Percentiles rank a stretch among this genome's conserved stretches.
These are phyloP conservation scores for Crucihimalaya himalaica DNA, from an alignment of 345 rosid genomes.

Conservation along the genomic window DNA sequence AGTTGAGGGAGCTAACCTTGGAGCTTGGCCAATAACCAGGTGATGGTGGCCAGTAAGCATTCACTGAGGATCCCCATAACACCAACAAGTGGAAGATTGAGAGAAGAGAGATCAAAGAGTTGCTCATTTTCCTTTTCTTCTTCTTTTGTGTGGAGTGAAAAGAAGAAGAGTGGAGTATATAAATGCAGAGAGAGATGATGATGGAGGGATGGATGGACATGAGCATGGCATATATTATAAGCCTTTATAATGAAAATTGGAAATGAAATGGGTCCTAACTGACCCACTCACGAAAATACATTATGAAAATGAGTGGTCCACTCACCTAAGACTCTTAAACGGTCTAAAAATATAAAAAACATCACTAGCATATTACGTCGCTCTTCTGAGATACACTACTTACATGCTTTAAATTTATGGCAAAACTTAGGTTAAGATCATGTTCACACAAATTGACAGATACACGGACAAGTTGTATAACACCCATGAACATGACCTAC, in stretches of 20 bases:
- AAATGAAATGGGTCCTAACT: conserved; percentile 33
- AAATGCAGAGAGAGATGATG: conserved; percentile 43
- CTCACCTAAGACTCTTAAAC: conserved; percentile 41
- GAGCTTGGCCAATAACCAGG: conserved; percentile 97
- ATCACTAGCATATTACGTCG: conserved; percentile 31
- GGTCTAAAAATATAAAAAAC: conserved; percentile 34
- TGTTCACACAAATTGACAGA: conserved; percentile 32
- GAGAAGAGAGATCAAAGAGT: conserved; percentile 31
- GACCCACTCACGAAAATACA: conserved; percentile 42
- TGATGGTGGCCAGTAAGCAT: conserved; percentile 75
- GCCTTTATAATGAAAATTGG: conserved; percentile 37
- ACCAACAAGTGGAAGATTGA: conserved; percentile 42
- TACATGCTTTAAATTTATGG: conserved; percentile 22
- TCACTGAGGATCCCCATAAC: conserved; percentile 42
- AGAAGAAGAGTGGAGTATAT: conserved; percentile 42
- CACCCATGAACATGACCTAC: conserved; percentile 15
- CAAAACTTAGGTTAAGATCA: conserved; percentile 33
- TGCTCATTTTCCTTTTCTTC: conserved; percentile 27
- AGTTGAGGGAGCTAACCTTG: conserved; percentile 66
- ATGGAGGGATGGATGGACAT: conserved; percentile 37
- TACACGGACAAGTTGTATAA: conserved; percentile 15
- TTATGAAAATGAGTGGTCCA: conserved; percentile 40
- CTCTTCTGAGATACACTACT: conserved; percentile 12
- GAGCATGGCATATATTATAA: conserved; percentile 37
- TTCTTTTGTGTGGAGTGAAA: conserved; percentile 30